phyloP scores from a whole-genome alignment of 1,284 basidiomycete genomes.

The Heliocybe sulcata region DNA sequence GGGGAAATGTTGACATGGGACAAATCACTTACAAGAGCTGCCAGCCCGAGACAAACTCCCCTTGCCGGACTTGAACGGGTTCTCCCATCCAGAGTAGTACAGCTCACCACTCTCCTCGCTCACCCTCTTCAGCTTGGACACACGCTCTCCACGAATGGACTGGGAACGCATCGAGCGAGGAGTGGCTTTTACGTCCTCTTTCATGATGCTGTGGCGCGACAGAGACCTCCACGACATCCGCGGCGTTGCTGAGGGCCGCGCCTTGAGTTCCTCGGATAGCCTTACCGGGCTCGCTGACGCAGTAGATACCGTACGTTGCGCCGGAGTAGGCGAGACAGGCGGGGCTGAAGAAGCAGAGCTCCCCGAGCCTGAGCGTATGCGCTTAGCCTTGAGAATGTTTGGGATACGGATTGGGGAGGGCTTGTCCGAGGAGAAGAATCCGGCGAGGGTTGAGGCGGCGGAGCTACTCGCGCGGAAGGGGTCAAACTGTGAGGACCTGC shows the following conservation, averaged over 20 bases:
- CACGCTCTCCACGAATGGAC: not conserved
- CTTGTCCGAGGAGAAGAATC: not conserved
- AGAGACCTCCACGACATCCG: not conserved
- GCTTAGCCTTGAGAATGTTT: not conserved
- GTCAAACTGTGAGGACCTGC: not conserved
- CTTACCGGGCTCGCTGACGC: not conserved
- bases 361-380: not conserved
- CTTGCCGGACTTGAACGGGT: not conserved
- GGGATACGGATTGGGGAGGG: not conserved
- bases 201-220: not conserved
- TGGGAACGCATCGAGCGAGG: not conserved
- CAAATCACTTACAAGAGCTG: not conserved
- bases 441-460: not conserved
- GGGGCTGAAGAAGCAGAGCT: not conserved
- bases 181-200: not conserved
- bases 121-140: not conserved
- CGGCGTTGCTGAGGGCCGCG: not conserved
- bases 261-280: not conserved
- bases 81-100: not conserved
- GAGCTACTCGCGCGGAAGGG: not conserved
- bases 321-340: not conserved
- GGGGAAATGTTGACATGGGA: not conserved
- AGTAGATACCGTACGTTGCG: not conserved
- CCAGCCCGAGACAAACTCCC: not conserved
- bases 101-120: not conserved